Evolutionary conservation across 768 basidiomycete genomes (phyloP), one percentile per base, ranked within the genome.

Genomic region (Rhodosporidiobolus sp.): DNA sequence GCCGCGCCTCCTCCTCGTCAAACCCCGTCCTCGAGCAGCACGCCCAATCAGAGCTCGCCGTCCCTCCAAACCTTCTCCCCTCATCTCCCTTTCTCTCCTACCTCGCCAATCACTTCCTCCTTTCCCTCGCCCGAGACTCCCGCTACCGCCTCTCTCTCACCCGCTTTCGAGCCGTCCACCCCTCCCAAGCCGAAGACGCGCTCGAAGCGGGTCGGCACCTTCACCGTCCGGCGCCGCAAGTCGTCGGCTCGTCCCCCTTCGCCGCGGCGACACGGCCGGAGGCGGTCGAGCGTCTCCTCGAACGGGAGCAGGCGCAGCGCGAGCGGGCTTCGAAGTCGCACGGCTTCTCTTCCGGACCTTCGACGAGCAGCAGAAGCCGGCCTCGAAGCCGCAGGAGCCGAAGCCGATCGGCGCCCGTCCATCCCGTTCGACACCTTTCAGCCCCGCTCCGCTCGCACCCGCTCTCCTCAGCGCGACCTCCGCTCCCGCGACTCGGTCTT

Each of bases 241-340:
- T 46, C 58, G 35, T 58, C 57, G 3, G 22, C 22, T 20, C 57
- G 24, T 4, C 12, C 35, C 20, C 10, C 57, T 8, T 28, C 57
- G 22, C 34, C 34, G 8, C 57, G 35, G 3, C 16, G 35, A 8
- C 54, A 49, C 2, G 30, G 34, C 17, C 59, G 53, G 7, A 60
- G 60, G 11, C 67, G 53, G 38, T 43, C 38, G 38, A 43, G 38
- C 38, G 8, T 43, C 8, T 43, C 38, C 80, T 96, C 94, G 46
- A 94, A 92, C 74, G 83, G 85, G 77, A 85, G 84, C 48, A 88
- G 89, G 92, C 92, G 93, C 74, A 88, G 90, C 78, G 7, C 38
- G 8, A 43, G 38, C 38, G 38, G 38, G 24, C 74, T 73, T 24
- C 66, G 79, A 71, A 62, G 63, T 72, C 69, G 75, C 45, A 67